Evolutionary conservation across 345 rosid species (phyloP).

Genomic region (Eutrema heterophyllum): DNA sequence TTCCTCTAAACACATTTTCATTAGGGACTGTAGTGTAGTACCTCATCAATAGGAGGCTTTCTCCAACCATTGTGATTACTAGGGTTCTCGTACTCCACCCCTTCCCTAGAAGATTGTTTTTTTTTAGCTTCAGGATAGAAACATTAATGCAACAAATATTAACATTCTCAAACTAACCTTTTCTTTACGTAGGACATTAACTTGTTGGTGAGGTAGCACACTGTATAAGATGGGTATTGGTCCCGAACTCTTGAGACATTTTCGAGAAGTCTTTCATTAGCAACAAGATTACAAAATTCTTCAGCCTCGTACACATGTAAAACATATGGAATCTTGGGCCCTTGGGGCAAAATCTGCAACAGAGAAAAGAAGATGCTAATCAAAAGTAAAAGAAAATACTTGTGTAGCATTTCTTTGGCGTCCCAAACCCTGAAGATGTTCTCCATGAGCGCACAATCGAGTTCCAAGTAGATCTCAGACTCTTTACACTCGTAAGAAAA

Average conservation of each 20-base stretch:
- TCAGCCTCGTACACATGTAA: conserved; percentile 66
- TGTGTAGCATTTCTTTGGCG: neutral
- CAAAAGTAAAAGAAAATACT: neutral
- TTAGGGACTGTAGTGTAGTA: neutral
- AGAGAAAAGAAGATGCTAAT: conserved; percentile 18
- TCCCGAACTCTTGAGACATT: conserved; percentile 53
- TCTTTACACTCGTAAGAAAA: neutral
- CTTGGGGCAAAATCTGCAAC: conserved; percentile 48
- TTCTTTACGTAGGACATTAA: conserved; percentile 63
- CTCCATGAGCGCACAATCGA: neutral
- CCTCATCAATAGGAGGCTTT: conserved; percentile 86
- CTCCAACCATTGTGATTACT: conserved; percentile 38
- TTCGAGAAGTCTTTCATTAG: conserved; percentile 45
- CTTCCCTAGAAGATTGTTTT: conserved; percentile 45
- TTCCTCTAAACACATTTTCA: neutral
- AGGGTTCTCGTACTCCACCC: conserved; percentile 57
- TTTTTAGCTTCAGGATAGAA: neutral
- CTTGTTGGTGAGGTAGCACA: conserved; percentile 82
- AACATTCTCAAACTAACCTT: conserved; percentile 43
- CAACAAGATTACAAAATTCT: conserved; percentile 76
- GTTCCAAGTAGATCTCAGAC: conserved; percentile 14
- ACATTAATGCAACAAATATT: neutral
- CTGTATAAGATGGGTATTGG: conserved; percentile 60
- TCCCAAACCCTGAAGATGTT: neutral
- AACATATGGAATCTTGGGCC: conserved; percentile 48